Conservation (phyloP, 768 basidiomycete species). For the Pleurotus salmoneostramineus region DNA sequence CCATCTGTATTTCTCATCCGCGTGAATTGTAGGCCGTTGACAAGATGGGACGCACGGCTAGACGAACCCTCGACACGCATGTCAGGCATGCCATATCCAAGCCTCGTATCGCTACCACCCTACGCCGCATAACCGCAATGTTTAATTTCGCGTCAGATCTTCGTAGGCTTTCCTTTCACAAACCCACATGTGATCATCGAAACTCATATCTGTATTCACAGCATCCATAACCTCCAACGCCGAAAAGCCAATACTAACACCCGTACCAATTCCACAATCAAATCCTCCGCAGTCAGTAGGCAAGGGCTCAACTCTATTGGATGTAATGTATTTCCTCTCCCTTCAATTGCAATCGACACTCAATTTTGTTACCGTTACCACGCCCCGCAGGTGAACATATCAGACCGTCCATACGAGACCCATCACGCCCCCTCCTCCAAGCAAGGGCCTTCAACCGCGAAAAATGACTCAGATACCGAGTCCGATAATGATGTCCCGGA, state of each 20-base stretch:
- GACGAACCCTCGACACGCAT: conserved; percentile 67
- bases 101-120: conserved; percentile 61
- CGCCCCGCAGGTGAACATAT: not conserved
- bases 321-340: conserved; percentile 7
- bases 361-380: not conserved
- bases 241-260: conserved; percentile 39
- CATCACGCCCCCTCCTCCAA: not conserved
- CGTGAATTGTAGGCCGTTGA: conserved; percentile 51
- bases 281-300: conserved; percentile 5
- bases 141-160: conserved; percentile 63
- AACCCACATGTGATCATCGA: not conserved
- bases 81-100: conserved; percentile 67
- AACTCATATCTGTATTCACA: conserved; percentile 19
- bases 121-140: conserved; percentile 69
- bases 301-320: conserved; percentile 11
- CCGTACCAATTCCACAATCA: conserved; percentile 9
- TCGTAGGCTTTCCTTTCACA: conserved; percentile 42
- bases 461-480: conserved; percentile 43
- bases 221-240: conserved; percentile 47
- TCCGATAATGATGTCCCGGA: conserved; percentile 24
- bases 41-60: conserved; percentile 64
- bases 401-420: not conserved
- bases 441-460: not conserved
- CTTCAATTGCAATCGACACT: not conserved
- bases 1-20: not conserved